These are phyloP conservation scores for Thielaviopsis populi DNA, from an alignment of 2,329 filamentous ascomycete species.

Conservation along the genomic window DNA sequence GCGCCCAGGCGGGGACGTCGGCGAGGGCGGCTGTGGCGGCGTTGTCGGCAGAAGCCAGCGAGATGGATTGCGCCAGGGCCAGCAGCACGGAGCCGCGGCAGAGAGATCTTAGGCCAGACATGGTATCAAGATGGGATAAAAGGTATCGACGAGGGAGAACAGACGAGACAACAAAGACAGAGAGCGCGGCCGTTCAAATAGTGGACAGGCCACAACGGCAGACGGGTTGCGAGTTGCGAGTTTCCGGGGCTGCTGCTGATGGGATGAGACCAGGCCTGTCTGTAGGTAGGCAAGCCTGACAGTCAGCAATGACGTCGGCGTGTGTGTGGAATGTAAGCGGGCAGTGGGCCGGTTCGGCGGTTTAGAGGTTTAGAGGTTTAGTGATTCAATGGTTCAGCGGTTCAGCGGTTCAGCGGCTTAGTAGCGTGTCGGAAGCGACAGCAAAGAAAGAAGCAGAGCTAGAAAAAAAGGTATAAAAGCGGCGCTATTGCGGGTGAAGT, in stretches of 20 bases:
- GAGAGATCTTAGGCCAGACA: background rate
- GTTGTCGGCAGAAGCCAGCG: background rate
- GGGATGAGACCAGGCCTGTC: background rate
- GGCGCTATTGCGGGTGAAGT: background rate
- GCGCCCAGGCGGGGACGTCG: background rate
- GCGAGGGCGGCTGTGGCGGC: background rate
- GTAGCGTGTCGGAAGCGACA: background rate
- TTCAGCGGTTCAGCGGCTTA: background rate
- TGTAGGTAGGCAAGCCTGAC: background rate
- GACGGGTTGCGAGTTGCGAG: background rate
- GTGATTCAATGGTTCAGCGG: no score
- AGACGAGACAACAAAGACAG: background rate
- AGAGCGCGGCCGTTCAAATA: background rate
- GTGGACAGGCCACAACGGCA: background rate
- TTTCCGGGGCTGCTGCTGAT: background rate
- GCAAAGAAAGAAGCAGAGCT: background rate
- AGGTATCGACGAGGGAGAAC: background rate
- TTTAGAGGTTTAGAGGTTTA: no score
- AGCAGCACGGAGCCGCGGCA: background rate
- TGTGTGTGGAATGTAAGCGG: background rate
- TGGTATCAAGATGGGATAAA: background rate
- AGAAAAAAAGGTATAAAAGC: background rate
- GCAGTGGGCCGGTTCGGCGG: background rate
- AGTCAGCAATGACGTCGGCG: constrained; percentile 10
- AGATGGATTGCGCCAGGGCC: background rate